Evolutionary conservation across 2,329 filamentous ascomycete genomes (phyloP).

Genomic region (Colletotrichum lentis): DNA sequence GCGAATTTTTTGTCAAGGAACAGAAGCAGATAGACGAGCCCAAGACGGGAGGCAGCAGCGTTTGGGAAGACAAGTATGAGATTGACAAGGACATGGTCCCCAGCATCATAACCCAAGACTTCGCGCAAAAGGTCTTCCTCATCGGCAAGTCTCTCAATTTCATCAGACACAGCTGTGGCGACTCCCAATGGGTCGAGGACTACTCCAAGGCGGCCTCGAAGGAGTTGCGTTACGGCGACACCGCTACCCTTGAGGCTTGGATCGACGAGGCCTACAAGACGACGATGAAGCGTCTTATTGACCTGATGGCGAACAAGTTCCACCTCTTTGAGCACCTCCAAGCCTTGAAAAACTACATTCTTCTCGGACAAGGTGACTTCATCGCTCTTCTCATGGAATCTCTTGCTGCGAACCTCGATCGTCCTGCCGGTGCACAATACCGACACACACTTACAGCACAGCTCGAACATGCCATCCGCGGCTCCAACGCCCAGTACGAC

Average conservation of each 20-base stretch:
- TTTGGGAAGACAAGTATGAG: slow-evolving; percentile 98
- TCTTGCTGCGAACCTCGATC: slow-evolving; percentile 87
- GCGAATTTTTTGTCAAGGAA: slow-evolving; percentile 94
- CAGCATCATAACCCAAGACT: slow-evolving; percentile 90
- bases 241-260: slow-evolving; percentile 86
- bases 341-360: slow-evolving; percentile 91
- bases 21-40: slow-evolving; percentile 65
- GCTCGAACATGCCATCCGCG: slow-evolving; percentile 94
- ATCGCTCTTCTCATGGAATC: slow-evolving; percentile 98
- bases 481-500: slow-evolving; percentile 96
- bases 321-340: slow-evolving; percentile 91
- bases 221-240: slow-evolving; percentile 91
- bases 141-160: slow-evolving; percentile 99
- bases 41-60: slow-evolving; percentile 68
- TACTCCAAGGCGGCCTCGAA: slow-evolving; percentile 95
- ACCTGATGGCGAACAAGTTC: slow-evolving; percentile 95
- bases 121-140: slow-evolving; percentile 94
- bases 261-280: slow-evolving; percentile 98
- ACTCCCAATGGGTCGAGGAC: slow-evolving; percentile 92
- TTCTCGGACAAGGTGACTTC: slow-evolving; percentile 96
- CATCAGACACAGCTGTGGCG: slow-evolving; percentile 92
- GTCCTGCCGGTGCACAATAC: slow-evolving; percentile 96
- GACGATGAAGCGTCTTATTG: slow-evolving; percentile 93
- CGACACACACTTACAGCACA: slow-evolving; percentile 97
- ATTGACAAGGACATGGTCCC: slow-evolving; percentile 87